These are phyloP conservation scores for Naganishia cerealis DNA, from an alignment of 1,284 basidiomycete species.

Conservation along the genomic window DNA sequence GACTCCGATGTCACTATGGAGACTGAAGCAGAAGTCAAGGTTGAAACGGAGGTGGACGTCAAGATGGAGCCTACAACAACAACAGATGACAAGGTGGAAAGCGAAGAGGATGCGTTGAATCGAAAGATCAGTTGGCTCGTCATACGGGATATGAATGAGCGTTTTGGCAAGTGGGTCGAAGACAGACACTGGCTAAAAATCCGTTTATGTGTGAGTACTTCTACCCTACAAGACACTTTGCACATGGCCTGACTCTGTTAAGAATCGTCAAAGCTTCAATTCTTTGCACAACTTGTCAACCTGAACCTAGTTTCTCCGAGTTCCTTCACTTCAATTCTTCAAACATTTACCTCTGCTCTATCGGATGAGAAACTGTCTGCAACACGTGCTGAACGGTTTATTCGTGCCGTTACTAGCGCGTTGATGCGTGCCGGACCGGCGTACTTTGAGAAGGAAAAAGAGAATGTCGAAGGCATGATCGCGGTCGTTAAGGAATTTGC, in stretches of 20 bases:
- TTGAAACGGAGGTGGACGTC: conserved; percentile 29
- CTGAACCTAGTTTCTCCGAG: conserved; percentile 70
- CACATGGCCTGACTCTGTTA: background rate
- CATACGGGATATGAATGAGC: conserved; percentile 83
- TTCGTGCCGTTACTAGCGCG: conserved; percentile 81
- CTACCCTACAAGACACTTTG: background rate
- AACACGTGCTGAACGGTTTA: conserved; percentile 77
- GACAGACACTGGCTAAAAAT: conserved; percentile 84
- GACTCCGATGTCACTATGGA: conserved; percentile 14
- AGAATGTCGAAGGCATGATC: conserved; percentile 44
- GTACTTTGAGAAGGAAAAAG: conserved; percentile 38
- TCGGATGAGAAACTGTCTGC: conserved; percentile 88
- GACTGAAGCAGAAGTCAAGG: background rate
- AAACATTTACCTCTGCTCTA: conserved; percentile 77
- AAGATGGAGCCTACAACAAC: conserved; percentile 14
- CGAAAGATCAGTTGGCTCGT: conserved; percentile 67
- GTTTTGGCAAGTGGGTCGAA: conserved; percentile 80
- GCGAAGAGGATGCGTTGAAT: conserved; percentile 34
- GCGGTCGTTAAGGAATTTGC: conserved; percentile 30
- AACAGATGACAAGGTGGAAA: conserved; percentile 31
- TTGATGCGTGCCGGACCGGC: conserved; percentile 67
- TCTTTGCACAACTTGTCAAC: conserved; percentile 81
- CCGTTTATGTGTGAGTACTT: conserved; percentile 70
- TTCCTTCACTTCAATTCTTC: conserved; percentile 74
- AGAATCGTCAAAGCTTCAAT: conserved; percentile 67